Percentiles rank a stretch among this genome's conserved stretches.
These are phyloP conservation scores for Colletotrichum cordylinicola DNA, from an alignment of 2,329 filamentous ascomycete species.

Conservation along the genomic window DNA sequence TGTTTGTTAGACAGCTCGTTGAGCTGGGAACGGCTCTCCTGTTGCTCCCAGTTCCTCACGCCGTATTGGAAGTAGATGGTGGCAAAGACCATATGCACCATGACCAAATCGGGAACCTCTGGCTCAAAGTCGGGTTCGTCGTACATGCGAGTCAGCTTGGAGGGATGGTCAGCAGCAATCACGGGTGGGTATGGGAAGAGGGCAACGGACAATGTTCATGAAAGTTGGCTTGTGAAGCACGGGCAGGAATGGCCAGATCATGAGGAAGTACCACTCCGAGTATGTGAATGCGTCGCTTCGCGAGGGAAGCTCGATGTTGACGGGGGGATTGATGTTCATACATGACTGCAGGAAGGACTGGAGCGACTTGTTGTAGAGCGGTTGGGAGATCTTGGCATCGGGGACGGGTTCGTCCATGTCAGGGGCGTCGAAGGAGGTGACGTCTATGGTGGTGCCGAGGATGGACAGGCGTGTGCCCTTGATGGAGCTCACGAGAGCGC, in stretches of 20 bases:
- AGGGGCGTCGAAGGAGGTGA: constrained; percentile 72
- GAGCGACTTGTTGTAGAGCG: constrained; percentile 74
- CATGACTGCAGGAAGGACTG: constrained; percentile 71
- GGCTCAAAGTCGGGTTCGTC: constrained; percentile 71
- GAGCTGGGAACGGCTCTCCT: constrained; percentile 58
- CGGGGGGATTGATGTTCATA: constrained; percentile 63
- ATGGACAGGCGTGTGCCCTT: constrained; percentile 79
- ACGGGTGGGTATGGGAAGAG: background rate
- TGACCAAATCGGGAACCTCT: constrained; percentile 68
- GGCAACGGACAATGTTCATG: constrained; percentile 64
- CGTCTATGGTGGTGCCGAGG: constrained; percentile 80
- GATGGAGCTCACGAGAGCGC: constrained; percentile 72
- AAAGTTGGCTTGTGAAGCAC: constrained; percentile 80
- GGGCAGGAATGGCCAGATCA: constrained; percentile 74
- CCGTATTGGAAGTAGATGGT: constrained; percentile 80
- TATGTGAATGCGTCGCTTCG: constrained; percentile 71
- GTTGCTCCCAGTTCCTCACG: constrained; percentile 67
- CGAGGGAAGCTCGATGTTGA: constrained; percentile 66
- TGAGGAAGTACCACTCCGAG: constrained; percentile 77
- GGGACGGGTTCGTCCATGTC: constrained; percentile 68
- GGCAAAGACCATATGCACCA: constrained; percentile 80
- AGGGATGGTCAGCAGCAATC: background rate
- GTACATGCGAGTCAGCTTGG: constrained; percentile 68
- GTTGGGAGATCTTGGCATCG: constrained; percentile 44
- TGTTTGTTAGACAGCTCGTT: constrained; percentile 76